Conservation (phyloP, 768 basidiomycete genomes). For the Pleurotus salmoneostramineus region DNA sequence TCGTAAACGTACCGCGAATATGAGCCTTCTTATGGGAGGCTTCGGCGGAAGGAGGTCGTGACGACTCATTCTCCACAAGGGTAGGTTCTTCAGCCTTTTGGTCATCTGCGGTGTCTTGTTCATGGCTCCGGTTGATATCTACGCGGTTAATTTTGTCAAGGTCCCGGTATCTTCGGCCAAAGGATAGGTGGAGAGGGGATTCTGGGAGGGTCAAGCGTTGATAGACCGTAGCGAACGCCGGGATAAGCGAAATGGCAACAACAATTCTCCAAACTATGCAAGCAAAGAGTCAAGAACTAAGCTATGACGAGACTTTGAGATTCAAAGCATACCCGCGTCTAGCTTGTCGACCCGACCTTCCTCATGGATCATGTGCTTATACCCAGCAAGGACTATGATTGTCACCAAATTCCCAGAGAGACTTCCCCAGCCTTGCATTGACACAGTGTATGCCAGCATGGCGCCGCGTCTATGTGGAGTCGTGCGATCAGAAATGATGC, state of each 20-base stretch:
- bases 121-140: slow-evolving; percentile 21
- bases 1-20: slow-evolving; percentile 34
- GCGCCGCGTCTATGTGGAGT: slow-evolving; percentile 66
- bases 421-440: slow-evolving; percentile 77
- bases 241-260: slow-evolving; percentile 67
- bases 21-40: slow-evolving; percentile 30
- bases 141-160: slow-evolving; percentile 32
- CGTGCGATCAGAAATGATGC: slow-evolving; percentile 63
- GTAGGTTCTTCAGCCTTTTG: background rate
- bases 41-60: slow-evolving; percentile 16
- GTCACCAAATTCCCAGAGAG: slow-evolving; percentile 59
- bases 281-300: background rate
- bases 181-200: slow-evolving; percentile 33
- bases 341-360: slow-evolving; percentile 57
- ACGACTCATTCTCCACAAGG: background rate
- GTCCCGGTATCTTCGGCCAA: slow-evolving; percentile 32
- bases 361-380: slow-evolving; percentile 60
- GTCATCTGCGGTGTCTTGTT: background rate
- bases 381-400: slow-evolving; percentile 60
- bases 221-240: slow-evolving; percentile 72
- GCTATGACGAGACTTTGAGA: background rate
- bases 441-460: slow-evolving; percentile 70
- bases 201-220: slow-evolving; percentile 73
- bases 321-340: slow-evolving; percentile 51
- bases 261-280: slow-evolving; percentile 65